Base-by-base conservation (phyloP, 2,329 filamentous ascomycete species). In the Anisogramma anomala region DNA sequence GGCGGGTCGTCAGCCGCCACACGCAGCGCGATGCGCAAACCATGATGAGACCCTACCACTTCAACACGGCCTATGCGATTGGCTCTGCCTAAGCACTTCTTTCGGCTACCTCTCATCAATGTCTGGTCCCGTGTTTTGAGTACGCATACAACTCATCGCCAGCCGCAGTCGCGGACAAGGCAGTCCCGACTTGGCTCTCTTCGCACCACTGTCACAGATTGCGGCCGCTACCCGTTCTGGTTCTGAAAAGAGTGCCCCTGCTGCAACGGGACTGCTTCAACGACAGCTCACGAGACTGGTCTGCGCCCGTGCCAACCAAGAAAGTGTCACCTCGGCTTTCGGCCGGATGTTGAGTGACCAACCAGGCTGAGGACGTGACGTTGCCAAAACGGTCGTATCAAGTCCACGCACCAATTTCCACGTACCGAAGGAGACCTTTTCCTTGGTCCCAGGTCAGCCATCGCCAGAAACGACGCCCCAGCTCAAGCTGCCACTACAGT, bases 201-300 rank as follows among this genome's bases (percentile, higher is more conserved):
- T 41, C 36, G 39, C 43, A 34, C 26, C 26, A 22, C 30, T 32
- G 34, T 36, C 33, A 33, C 32, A 32, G 35, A 42, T 32, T 30
- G 31, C 30, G 36, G 35, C 39, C 35, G 35, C 43, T 46, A 33
- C 28, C 40, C 37, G 28, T 39, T 25, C 10, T 9, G n/a, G 14
- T 39, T 23, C n/a, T 26, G n/a, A 13, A 30, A 26, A 37, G 4
- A 22, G 20, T 42, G n/a, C 22, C 39, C 35, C 39, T 44, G 38
- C 36, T 36, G 18, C 26, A 36, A 22, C 33, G 15, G 35, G 31
- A 30, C 26, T 15, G 30, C 22, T 26, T 13, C 9, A 30, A 33
- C 30, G 35, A 35, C 34, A 33, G 33, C 36, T 39, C 31, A 39
- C 39, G 35, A n/a, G n/a, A n/a, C n/a, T n/a, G n/a, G n/a, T 35